Conservation (phyloP, 352 stramenopile genomes). For the Phytophthora boehmeriae region DNA sequence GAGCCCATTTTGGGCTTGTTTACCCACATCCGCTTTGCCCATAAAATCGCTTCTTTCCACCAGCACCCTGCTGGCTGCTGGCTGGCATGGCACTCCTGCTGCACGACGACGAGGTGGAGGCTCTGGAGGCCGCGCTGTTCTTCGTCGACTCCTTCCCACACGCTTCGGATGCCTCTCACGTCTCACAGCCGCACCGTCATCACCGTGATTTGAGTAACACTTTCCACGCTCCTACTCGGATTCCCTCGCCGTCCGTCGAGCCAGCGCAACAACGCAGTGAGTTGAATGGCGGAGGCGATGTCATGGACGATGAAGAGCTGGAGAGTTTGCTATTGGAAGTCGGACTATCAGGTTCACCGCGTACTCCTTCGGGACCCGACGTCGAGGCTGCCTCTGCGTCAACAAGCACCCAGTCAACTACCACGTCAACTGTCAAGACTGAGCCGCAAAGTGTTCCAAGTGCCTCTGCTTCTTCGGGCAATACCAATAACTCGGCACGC, state of each 20-base stretch:
- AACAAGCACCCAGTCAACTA: background rate
- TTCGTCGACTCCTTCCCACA: slow-evolving; percentile 38
- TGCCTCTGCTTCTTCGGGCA: background rate
- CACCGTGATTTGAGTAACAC: too few species aligned
- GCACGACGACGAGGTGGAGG: slow-evolving; percentile 42
- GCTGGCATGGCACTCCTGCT: slow-evolving; percentile 14
- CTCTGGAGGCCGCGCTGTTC: slow-evolving; percentile 43
- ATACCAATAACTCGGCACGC: slow-evolving; percentile 2
- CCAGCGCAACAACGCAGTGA: background rate
- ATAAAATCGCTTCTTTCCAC: background rate
- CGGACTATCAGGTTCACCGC: slow-evolving; percentile 21
- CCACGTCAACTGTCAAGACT: background rate
- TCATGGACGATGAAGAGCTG: slow-evolving; percentile 35
- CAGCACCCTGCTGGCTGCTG: background rate
- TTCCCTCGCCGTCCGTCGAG: background rate
- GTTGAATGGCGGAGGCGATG: slow-evolving; percentile 16
- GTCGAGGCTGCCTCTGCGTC: background rate
- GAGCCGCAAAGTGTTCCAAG: background rate
- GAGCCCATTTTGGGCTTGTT: background rate
- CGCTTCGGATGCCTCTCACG: slow-evolving; percentile 2
- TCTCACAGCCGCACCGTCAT: background rate
- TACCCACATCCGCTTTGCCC: background rate
- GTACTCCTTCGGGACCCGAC: slow-evolving; percentile 5
- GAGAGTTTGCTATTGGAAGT: slow-evolving; percentile 35
- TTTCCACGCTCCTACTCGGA: background rate